These are phyloP conservation scores for Candida manassasensis DNA, from an alignment of 805 yeast species.

Conservation along the genomic window DNA sequence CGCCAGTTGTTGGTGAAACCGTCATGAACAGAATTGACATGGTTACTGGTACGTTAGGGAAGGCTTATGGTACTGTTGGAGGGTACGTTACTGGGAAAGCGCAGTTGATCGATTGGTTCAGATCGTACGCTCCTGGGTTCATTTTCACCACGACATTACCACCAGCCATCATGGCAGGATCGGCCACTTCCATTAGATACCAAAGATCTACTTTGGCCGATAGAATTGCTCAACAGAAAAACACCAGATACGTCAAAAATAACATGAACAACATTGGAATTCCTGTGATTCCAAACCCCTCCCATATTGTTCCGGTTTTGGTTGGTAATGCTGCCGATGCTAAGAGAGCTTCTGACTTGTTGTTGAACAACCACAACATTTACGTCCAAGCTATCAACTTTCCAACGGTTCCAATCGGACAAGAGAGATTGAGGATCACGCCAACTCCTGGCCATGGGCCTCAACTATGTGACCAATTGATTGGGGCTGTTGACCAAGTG, in stretches of 20 bases:
- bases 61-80: slow-evolving; percentile 95
- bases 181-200: slow-evolving; percentile 78
- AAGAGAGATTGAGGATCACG: slow-evolving; percentile 95
- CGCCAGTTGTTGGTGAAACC: slow-evolving; percentile 44
- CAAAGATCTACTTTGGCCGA: slow-evolving; percentile 74
- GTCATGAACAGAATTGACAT: slow-evolving; percentile 89
- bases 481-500: slow-evolving; percentile 75
- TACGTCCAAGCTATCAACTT: slow-evolving; percentile 98
- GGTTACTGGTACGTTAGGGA: slow-evolving; percentile 96
- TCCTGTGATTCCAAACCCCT: slow-evolving; percentile 96
- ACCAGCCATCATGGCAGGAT: slow-evolving; percentile 97
- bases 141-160: slow-evolving; percentile 96
- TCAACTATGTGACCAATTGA: slow-evolving; percentile 68
- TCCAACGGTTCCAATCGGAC: slow-evolving; percentile 96
- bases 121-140: slow-evolving; percentile 96
- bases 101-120: slow-evolving; percentile 84
- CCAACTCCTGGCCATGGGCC: slow-evolving; percentile 96
- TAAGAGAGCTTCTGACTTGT: slow-evolving; percentile 82
- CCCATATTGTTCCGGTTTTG: slow-evolving; percentile 93
- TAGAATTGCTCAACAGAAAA: slow-evolving; percentile 78
- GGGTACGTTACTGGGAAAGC: slow-evolving; percentile 93
- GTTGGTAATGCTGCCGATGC: slow-evolving; percentile 94
- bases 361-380: slow-evolving; percentile 77
- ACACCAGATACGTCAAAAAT: slow-evolving; percentile 80
- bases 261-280: slow-evolving; percentile 67